These are phyloP conservation scores for Vinca minor DNA, from an alignment of 257 asterid species.

Conservation along the genomic window DNA sequence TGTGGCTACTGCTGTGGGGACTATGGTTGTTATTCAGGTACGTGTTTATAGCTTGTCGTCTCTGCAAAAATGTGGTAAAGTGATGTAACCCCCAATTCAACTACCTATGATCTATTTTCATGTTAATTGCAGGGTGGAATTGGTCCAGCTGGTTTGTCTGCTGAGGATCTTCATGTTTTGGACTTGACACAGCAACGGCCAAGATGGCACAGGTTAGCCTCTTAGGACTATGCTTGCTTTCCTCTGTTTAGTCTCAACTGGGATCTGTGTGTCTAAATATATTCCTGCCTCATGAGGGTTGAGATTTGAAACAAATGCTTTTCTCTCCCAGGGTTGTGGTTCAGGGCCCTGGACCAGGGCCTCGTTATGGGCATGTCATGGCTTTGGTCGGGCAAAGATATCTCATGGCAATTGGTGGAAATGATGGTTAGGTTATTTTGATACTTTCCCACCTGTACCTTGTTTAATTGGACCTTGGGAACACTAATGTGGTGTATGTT, in stretches of 20 bases:
- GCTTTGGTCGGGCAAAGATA: constrained; percentile 98
- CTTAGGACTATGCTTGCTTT: constrained; percentile 1
- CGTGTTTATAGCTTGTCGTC: constrained; percentile 23
- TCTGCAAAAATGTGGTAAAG: constrained; percentile 4
- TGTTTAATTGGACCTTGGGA: constrained; percentile 11
- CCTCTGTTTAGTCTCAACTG: not conserved
- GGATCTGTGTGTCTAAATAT: not conserved
- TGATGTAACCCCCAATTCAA: constrained; percentile 10
- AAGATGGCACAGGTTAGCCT: constrained; percentile 88
- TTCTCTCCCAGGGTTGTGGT: constrained; percentile 71
- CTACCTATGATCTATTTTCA: constrained; percentile 12
- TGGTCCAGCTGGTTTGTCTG: constrained; percentile 99
- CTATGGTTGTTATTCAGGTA: constrained; percentile 99
- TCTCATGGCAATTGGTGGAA: constrained; percentile 99
- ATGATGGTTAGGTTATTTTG: constrained; percentile 71
- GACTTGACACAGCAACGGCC: constrained; percentile 95
- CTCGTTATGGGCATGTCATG: constrained; percentile 99
- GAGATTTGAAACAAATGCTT: not conserved
- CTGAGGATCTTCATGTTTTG: constrained; percentile 97
- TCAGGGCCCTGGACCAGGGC: constrained; percentile 99
- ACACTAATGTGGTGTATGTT: constrained; percentile 21
- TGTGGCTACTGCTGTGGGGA: constrained; percentile 98
- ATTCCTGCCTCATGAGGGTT: not conserved
- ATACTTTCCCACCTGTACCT: constrained; percentile 8
- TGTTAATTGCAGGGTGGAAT: constrained; percentile 77